Base-by-base conservation (phyloP, 768 basidiomycete species). In the Dictyophora rubrovolvata region DNA sequence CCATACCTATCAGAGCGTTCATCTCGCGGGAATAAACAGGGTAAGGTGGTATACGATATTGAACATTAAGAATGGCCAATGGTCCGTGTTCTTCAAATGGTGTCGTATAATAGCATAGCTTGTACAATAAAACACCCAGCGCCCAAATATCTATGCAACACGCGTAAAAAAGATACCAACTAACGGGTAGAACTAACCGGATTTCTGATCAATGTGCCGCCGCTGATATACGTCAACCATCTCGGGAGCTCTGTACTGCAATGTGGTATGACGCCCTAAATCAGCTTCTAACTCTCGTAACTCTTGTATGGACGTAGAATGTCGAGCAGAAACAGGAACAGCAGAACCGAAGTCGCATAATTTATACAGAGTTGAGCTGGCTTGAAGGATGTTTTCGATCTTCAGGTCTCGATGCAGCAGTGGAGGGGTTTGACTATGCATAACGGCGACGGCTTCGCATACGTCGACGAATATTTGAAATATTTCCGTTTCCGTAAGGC, bases 71-170 rank as follows among this genome's bases (percentile, higher is more conserved):
- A 62, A 98, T 98, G 1, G 96, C 96, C 54, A 99, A 74, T 1
- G 92, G 89, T 0, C 95, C 95, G 65, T 97, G 93, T 67, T 97
- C 95, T 71, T 99, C 96, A 67, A 99, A 99, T 0, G 96, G 96
- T 0, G 96, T 99, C 0, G 94, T 99, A 71, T 99, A 99, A 73
- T 97, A 99, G 71, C 96, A 98, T 14, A 99, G 82, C 75, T 98
- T 99, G 77, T 97, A 99, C 14, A 99, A 78, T 61, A 99, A 75
- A 16, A 98, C 93, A 21, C 95, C 96, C 21, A 99, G 79, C 0
- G 96, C 96, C 96, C 96, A 99, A 0, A 99, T 87, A 66, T 99
- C 95, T 70, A 56, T n/a, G 1, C 14, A 20, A 22, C 34, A 52
- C 14, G n/a, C 48, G 34, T 56, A 56, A 6, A 12, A 52, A 57